Evolutionary conservation across 169 alveolate species (phyloP).

Genomic region (Plasmodium falciparum): DNA sequence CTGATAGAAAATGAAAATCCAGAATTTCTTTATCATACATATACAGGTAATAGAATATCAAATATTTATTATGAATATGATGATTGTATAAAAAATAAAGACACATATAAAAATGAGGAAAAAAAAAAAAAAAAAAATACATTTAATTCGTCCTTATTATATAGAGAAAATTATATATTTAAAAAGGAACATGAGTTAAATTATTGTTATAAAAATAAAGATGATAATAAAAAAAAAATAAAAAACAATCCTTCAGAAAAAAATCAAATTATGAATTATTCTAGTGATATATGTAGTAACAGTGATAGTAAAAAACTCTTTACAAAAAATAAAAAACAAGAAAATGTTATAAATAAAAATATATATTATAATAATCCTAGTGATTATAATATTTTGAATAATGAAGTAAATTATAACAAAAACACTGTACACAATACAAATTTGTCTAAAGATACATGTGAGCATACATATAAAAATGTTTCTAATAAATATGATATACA

Average conservation of each 20-base stretch:
- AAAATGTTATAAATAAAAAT: too few species aligned
- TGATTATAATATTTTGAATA: too few species aligned
- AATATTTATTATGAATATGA: conserved; percentile 72
- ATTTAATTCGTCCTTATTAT: conserved; percentile 25
- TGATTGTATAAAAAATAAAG: conserved; percentile 25
- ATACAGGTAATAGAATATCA: conserved; percentile 69
- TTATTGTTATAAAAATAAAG: too few species aligned
- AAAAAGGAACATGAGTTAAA: too few species aligned
- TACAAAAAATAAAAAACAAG: too few species aligned
- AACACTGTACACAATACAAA: background rate
- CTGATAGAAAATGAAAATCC: conserved; percentile 72
- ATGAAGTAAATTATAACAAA: background rate
- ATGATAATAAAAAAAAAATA: too few species aligned
- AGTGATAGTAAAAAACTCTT: too few species aligned
- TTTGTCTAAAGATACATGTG: background rate
- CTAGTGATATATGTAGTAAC: too few species aligned
- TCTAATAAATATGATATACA: conserved; percentile 2
- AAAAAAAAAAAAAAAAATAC: conserved; percentile 5
- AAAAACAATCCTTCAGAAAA: too few species aligned
- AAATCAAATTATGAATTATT: too few species aligned
- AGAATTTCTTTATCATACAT: conserved; percentile 60
- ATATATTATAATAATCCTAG: too few species aligned
- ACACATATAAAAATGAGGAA: conserved; percentile 15
- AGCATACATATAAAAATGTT: background rate
- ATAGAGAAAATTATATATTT: conserved; percentile 6